These are phyloP conservation scores for Trapa incisa DNA, from an alignment of 345 rosid genomes.

Conservation along the genomic window DNA sequence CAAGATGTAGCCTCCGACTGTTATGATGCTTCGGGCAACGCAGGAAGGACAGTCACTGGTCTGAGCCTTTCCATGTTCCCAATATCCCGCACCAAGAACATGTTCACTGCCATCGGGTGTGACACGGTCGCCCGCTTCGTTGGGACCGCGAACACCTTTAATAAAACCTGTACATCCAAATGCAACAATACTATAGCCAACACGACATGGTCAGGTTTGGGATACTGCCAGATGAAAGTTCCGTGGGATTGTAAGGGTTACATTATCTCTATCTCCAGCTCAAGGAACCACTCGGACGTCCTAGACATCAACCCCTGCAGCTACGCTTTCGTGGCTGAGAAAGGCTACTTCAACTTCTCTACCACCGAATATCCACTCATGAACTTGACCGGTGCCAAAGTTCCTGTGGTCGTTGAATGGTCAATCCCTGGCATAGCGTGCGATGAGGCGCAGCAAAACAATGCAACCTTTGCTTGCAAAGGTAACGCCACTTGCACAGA, in stretches of 20 bases:
- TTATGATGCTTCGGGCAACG: constrained; percentile 2
- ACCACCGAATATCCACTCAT: neutral
- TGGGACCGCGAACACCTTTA: neutral
- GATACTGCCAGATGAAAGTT: constrained; percentile 34
- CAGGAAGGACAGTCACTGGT: no score
- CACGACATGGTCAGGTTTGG: constrained; percentile 9
- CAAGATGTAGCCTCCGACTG: constrained; percentile 3
- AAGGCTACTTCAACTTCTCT: constrained; percentile 4
- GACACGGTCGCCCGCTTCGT: neutral
- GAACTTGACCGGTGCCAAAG: neutral
- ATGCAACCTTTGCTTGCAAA: constrained; percentile 1
- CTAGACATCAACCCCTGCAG: constrained; percentile 17
- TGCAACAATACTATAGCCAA: neutral
- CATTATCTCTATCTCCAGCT: no score
- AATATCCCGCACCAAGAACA: constrained; percentile 7
- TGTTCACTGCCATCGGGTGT: constrained; percentile 5
- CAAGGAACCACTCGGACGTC: no score
- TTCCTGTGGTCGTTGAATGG: constrained; percentile 3
- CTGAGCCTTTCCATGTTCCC: neutral
- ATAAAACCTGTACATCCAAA: neutral
- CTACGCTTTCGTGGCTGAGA: constrained; percentile 21
- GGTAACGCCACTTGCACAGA: constrained; percentile 1
- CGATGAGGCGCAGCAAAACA: neutral
- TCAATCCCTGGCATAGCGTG: neutral
- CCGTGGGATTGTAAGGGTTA: constrained; percentile 8